Percentiles rank a stretch among this genome's conserved stretches.
Conservation (phyloP, 805 yeast genomes). For the Scheffersomyces stipitis region DNA sequence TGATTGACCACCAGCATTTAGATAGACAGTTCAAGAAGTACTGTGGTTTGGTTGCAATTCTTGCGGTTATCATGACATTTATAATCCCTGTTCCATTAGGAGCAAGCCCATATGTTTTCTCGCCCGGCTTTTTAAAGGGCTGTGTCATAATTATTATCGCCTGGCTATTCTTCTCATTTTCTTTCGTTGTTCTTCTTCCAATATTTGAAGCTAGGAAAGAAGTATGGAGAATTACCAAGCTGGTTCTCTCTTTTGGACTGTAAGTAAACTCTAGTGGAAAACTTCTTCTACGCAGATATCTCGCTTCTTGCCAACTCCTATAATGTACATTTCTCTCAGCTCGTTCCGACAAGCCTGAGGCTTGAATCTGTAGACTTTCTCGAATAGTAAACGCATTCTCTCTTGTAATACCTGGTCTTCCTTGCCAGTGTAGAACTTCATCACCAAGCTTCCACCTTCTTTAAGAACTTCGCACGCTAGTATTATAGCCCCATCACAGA, state of each 20-base stretch:
- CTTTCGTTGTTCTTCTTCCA: conserved; percentile 29
- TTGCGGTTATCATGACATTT: conserved; percentile 23
- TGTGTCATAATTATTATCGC: conserved; percentile 28
- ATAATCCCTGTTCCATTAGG: conserved; percentile 35
- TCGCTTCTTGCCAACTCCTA: conserved; percentile 54
- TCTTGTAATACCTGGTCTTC: conserved; percentile 69
- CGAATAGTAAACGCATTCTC: conserved; percentile 58
- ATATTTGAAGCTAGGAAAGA: conserved; percentile 22
- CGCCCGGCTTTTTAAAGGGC: conserved; percentile 29
- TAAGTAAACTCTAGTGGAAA: conserved; percentile 1
- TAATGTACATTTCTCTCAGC: conserved; percentile 80
- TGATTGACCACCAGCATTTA: conserved; percentile 23
- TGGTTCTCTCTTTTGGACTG: neutral
- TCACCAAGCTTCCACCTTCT: conserved; percentile 70
- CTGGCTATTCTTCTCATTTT: conserved; percentile 36
- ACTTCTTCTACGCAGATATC: conserved; percentile 10
- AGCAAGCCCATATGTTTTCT: conserved; percentile 32
- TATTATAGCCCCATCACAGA: conserved; percentile 87
- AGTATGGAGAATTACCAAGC: conserved; percentile 5
- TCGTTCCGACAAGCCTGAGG: conserved; percentile 80
- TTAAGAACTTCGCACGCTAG: conserved; percentile 70
- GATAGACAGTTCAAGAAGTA: conserved; percentile 30
- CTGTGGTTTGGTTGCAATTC: conserved; percentile 17
- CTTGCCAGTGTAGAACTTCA: conserved; percentile 82
- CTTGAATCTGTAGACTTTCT: conserved; percentile 64